Evolutionary conservation across 805 yeast species (phyloP).

Genomic region (Metschnikowia matae): DNA sequence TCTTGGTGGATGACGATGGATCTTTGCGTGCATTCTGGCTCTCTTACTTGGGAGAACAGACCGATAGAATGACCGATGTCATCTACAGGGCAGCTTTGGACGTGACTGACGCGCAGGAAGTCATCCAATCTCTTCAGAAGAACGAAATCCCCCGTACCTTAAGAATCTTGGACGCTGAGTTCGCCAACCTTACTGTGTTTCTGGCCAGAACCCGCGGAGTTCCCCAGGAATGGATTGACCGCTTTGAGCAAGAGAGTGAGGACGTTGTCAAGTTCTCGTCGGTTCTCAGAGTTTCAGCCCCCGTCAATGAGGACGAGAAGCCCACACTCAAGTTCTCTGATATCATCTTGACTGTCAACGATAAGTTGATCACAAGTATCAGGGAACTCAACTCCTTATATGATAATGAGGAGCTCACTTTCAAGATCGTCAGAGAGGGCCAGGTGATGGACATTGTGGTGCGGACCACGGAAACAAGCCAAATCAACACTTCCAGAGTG

Average conservation of each 20-base stretch:
- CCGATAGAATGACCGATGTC: conserved; percentile 50
- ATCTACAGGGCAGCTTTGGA: conserved; percentile 74
- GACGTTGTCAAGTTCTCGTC: conserved; percentile 71
- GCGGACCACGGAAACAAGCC: conserved; percentile 58
- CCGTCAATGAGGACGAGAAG: conserved; percentile 25
- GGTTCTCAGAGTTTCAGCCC: conserved; percentile 63
- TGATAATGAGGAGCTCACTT: conserved; percentile 40
- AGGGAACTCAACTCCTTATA: conserved; percentile 59
- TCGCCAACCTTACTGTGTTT: conserved; percentile 60
- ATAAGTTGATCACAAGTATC: conserved; percentile 56
- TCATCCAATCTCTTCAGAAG: conserved; percentile 51
- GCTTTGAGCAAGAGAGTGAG: conserved; percentile 56
- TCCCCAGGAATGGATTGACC: conserved; percentile 73
- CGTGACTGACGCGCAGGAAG: conserved; percentile 57
- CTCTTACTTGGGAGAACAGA: conserved; percentile 73
- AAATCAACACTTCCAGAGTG: conserved; percentile 58
- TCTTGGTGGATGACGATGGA: conserved; percentile 73
- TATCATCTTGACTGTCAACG: conserved; percentile 68
- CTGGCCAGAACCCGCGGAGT: conserved; percentile 87
- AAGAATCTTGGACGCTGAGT: conserved; percentile 76
- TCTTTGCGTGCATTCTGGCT: conserved; percentile 82
- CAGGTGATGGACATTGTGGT: conserved; percentile 57
- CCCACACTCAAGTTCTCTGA: conserved; percentile 61
- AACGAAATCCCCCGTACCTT: conserved; percentile 47
- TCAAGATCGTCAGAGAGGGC: conserved; percentile 71